Percentiles rank a stretch among this genome's conserved stretches.
Conservation (phyloP, 148 eudicot species). For the Nepenthes gracilis region DNA sequence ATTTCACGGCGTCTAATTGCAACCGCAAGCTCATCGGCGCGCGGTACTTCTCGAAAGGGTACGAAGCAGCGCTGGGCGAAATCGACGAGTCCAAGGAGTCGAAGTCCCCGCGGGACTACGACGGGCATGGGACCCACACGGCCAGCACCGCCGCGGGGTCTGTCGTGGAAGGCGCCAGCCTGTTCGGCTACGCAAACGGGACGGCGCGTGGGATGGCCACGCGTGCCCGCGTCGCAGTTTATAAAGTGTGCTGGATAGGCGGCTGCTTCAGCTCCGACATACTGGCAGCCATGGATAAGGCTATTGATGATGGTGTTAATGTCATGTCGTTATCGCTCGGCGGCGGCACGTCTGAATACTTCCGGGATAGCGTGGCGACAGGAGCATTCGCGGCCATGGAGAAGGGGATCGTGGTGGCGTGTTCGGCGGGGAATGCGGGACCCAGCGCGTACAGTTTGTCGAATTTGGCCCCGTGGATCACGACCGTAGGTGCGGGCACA, state of each 20-base stretch:
- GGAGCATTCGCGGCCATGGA: constrained; percentile 66
- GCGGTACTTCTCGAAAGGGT: constrained; percentile 37
- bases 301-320: constrained; percentile 41
- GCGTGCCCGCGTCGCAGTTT: constrained; percentile 38
- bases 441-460: constrained; percentile 32
- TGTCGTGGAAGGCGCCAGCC: constrained; percentile 27
- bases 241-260: constrained; percentile 54
- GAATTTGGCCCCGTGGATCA: constrained; percentile 64
- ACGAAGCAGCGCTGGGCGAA: constrained; percentile 37
- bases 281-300: constrained; percentile 41
- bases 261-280: constrained; percentile 62
- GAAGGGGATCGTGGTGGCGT: constrained; percentile 45
- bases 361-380: constrained; percentile 35
- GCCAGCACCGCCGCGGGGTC: constrained; percentile 51
- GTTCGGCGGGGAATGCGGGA: constrained; percentile 59
- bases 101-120: constrained; percentile 48
- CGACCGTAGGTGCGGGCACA: constrained; percentile 64
- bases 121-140: constrained; percentile 74
- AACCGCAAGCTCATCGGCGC: constrained; percentile 44
- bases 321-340: constrained; percentile 49
- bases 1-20: constrained; percentile 27
- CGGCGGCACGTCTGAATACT: constrained; percentile 42
- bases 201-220: constrained; percentile 67
- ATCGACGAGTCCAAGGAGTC: constrained; percentile 31
- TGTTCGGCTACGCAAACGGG: constrained; percentile 46